These are phyloP conservation scores for Heliamphora pulchella DNA, from an alignment of 179 eudicot genomes.

Conservation along the genomic window DNA sequence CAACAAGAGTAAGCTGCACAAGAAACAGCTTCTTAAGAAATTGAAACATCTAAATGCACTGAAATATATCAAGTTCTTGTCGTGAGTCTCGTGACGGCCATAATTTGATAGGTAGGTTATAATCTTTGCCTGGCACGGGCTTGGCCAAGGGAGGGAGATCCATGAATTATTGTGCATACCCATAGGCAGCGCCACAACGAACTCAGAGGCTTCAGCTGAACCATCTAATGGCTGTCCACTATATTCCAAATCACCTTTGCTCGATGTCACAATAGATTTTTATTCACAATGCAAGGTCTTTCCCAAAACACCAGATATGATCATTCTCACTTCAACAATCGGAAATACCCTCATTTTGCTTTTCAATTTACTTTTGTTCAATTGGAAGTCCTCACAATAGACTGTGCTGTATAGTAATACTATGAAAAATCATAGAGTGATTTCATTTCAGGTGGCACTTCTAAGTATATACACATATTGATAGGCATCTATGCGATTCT, in stretches of 20 bases:
- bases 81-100: background rate
- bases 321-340: background rate
- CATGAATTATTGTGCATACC: background rate
- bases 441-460: background rate
- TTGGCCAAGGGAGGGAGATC: background rate
- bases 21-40: background rate
- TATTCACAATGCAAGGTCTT: background rate
- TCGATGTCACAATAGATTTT: too few species aligned
- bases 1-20: background rate
- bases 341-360: background rate
- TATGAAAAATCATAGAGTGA: background rate
- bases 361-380: too few species aligned
- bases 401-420: background rate
- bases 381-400: background rate
- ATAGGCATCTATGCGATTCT: background rate
- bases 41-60: background rate
- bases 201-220: too few species aligned
- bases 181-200: too few species aligned
- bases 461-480: background rate
- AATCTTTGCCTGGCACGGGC: background rate
- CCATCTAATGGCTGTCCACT: too few species aligned
- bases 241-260: too few species aligned
- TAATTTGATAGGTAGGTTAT: background rate
- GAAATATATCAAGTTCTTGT: background rate
- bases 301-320: conserved; percentile 6